phyloP scores from a whole-genome alignment of 164 flowering plant species.

The Macadamia integrifolia region DNA sequence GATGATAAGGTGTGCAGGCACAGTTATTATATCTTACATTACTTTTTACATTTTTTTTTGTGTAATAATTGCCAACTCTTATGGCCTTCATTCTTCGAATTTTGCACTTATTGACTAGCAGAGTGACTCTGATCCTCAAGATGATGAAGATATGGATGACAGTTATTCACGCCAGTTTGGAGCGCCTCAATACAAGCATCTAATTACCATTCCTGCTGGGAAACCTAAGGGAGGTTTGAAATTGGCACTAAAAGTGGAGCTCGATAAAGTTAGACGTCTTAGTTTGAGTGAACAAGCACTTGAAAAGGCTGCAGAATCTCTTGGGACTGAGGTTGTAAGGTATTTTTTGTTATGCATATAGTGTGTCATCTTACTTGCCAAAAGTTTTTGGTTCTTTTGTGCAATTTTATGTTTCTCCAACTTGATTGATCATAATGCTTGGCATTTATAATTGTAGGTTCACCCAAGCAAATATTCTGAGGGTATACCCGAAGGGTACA shows the following conservation, averaged over 20 bases:
- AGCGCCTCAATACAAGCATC: conserved; percentile 53
- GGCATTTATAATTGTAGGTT: conserved; percentile 32
- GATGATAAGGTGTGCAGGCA: conserved; percentile 23
- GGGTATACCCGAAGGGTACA: conserved; percentile 67
- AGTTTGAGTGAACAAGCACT: conserved; percentile 82
- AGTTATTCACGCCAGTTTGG: conserved; percentile 18
- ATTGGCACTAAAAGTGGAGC: conserved; percentile 29
- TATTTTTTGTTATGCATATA: conserved; percentile 6
- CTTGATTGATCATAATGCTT: too few species aligned
- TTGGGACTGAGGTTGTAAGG: conserved; percentile 67
- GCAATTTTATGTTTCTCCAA: too few species aligned
- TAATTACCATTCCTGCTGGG: conserved; percentile 77
- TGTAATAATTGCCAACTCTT: neutral
- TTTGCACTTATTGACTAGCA: conserved; percentile 4
- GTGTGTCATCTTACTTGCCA: too few species aligned
- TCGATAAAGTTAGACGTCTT: conserved; percentile 58
- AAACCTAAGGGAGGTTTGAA: conserved; percentile 50
- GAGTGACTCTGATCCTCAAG: conserved; percentile 17
- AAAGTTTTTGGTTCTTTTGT: too few species aligned
- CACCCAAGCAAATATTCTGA: conserved; percentile 53
- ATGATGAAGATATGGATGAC: conserved; percentile 37
- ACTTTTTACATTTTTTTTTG: neutral
- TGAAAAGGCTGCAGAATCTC: conserved; percentile 43
- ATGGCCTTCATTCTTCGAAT: neutral
- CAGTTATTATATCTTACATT: neutral